Percentiles rank a stretch among this genome's conserved stretches.
Conservation (phyloP, 2,329 filamentous ascomycete species). For the Diaporthe australafricana region DNA sequence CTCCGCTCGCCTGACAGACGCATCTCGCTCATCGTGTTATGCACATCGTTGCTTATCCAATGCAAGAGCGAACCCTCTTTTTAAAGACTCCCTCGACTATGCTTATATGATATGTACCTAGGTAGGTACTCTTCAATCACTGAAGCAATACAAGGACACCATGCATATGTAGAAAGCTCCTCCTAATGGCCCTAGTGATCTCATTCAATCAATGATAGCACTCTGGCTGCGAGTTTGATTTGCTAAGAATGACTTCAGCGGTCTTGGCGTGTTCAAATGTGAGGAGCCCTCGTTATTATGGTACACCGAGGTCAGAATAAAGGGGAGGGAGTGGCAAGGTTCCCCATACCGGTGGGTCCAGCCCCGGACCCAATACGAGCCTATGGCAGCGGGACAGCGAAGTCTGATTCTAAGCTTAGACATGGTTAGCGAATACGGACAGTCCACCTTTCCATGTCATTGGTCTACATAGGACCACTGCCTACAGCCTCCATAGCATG, state of each 20-base stretch:
- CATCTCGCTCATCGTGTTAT: neutral
- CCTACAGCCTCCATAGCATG: neutral
- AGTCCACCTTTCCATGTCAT: neutral
- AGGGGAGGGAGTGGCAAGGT: constrained; percentile 18
- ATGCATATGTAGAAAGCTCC: neutral
- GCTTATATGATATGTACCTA: too few species aligned
- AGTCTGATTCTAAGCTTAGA: constrained; percentile 17
- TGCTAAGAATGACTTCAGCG: neutral
- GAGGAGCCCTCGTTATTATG: neutral
- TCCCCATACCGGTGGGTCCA: constrained; percentile 12
- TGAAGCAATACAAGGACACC: neutral
- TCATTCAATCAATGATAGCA: neutral
- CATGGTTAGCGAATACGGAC: constrained; percentile 1
- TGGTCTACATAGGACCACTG: neutral
- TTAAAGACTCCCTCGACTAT: neutral
- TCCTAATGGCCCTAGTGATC: too few species aligned
- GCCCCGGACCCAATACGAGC: constrained; percentile 16
- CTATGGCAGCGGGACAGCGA: constrained; percentile 7
- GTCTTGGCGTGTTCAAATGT: neutral
- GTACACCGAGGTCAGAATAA: constrained; percentile 13
- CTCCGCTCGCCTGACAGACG: neutral
- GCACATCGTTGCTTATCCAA: neutral
- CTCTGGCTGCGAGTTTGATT: neutral
- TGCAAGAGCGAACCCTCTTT: neutral
- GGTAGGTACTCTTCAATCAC: neutral